These are phyloP conservation scores for Amylostereum areolatum DNA, from an alignment of 1,284 basidiomycete species.

Conservation along the genomic window DNA sequence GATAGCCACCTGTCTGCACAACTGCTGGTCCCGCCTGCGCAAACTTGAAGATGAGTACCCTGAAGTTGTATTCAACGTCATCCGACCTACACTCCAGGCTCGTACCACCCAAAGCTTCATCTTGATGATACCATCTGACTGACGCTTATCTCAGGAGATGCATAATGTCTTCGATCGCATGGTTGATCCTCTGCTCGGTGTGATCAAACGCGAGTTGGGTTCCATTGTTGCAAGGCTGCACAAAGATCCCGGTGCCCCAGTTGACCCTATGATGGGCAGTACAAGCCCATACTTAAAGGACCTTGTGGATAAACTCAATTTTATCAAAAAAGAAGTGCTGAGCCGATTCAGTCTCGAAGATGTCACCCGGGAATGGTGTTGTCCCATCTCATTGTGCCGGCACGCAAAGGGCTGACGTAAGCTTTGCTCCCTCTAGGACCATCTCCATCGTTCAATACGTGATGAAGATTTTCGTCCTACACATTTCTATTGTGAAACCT, in stretches of 20 bases:
- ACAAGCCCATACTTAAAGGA: conserved; percentile 88
- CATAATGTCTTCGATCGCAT: conserved; percentile 55
- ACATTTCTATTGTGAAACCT: conserved; percentile 84
- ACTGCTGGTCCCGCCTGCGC: conserved; percentile 66
- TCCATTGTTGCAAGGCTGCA: conserved; percentile 79
- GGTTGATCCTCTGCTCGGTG: conserved; percentile 62
- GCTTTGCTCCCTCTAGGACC: conserved; percentile 40
- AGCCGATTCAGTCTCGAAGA: conserved; percentile 68
- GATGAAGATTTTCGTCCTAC: conserved; percentile 80
- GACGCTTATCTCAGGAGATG: conserved; percentile 41
- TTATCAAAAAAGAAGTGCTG: conserved; percentile 73
- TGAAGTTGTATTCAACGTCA: conserved; percentile 49
- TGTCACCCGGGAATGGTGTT: conserved; percentile 63
- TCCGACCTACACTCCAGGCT: conserved; percentile 64
- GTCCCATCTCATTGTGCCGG: conserved; percentile 16
- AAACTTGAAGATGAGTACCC: conserved; percentile 70
- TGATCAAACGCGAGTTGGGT: conserved; percentile 75
- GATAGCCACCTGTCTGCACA: conserved; percentile 73
- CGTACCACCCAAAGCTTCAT: conserved; percentile 12
- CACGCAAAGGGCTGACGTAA: too few species aligned
- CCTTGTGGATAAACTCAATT: conserved; percentile 77
- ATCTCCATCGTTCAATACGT: conserved; percentile 66
- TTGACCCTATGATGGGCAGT: conserved; percentile 61
- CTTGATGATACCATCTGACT: neutral
- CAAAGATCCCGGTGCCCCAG: conserved; percentile 70